Base-by-base conservation (phyloP, 176 grass and related monocot genomes). In the Chrysopogon serrulatus region DNA sequence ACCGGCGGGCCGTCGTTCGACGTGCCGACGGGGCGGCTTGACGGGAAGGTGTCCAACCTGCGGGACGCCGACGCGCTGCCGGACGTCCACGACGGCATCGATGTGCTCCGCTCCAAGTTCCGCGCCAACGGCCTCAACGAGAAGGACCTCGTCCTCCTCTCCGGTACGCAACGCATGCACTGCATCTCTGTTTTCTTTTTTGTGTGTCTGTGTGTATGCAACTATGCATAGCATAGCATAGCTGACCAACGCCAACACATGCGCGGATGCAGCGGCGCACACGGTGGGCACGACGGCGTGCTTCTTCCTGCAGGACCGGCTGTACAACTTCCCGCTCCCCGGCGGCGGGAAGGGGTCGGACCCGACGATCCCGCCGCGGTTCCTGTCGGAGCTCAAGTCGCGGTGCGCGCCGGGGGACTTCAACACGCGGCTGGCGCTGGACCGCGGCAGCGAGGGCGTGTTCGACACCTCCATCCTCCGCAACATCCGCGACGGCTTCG, bases 251-350 rank as follows among this genome's bases (percentile, higher is more conserved):
- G n/a, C n/a, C n/a, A n/a, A n/a, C n/a, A n/a, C 16, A 19, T 51
- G 17, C 4, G 18, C 10, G 49, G 12, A 8, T 62, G 40, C 73
- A 94, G 92, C 92, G 23, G 95, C 95, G 44, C 95, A 97, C 84
- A 97, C 95, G 14, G 93, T 97, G 31, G 95, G 95, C 8, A 94
- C 95, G 10, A 94, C 95, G 41, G 92, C 95, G 56, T 97, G 95
- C 87, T 97, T 97, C 88, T 97, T 97, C 78, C 54, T 94, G 4
- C 83, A 94, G 73, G 79, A 88, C 65, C 67, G 95, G 5, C 90
- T 97, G 5, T 97, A 97, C 86, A 97, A 76, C 40, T 91, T 89
- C 87, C 90, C 90, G 3, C 79, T 89, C 10, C 57, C 85, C 5
- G 78, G 79, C 31, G 68, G 74, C 24, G 35, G 86, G 0, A 6